Percentiles rank a stretch among this genome's conserved stretches.
phyloP scores from a whole-genome alignment of 1,284 basidiomycete species.

The Vanrija pseudolonga region DNA sequence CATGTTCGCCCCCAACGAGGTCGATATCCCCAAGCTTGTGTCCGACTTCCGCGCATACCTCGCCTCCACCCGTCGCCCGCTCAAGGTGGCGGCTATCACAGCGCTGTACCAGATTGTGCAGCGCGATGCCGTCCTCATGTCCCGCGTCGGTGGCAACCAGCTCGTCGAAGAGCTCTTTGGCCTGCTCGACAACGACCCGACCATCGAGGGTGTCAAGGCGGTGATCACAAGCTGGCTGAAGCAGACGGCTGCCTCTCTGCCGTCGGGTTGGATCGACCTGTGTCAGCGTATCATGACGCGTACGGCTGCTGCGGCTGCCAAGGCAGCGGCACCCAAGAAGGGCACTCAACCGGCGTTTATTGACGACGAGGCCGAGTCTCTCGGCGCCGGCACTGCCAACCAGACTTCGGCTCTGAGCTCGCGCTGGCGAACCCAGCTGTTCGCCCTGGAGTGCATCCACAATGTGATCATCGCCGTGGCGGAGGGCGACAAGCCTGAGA shows the following conservation, averaged over 20 bases:
- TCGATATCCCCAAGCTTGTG: constrained; percentile 74
- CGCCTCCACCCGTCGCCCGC: constrained; percentile 69
- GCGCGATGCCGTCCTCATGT: constrained; percentile 86
- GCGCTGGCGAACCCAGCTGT: constrained; percentile 94
- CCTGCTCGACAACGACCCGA: constrained; percentile 86
- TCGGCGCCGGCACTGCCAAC: constrained; percentile 55
- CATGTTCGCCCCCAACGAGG: constrained; percentile 85
- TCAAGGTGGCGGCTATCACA: constrained; percentile 91
- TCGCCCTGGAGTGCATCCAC: constrained; percentile 89
- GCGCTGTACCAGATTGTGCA: constrained; percentile 96
- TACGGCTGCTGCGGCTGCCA: constrained; percentile 59
- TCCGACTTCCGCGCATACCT: constrained; percentile 69
- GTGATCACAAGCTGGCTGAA: constrained; percentile 94
- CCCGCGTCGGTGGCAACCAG: constrained; percentile 85
- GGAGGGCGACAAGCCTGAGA: constrained; percentile 69
- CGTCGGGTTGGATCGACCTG: constrained; percentile 95
- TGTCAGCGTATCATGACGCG: constrained; percentile 89
- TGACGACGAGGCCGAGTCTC: constrained; percentile 88
- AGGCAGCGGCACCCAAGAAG: constrained; percentile 6
- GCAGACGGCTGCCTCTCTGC: constrained; percentile 88
- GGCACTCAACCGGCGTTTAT: constrained; percentile 48
- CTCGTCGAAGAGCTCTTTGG: constrained; percentile 93
- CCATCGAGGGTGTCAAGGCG: constrained; percentile 87
- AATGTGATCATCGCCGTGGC: constrained; percentile 76
- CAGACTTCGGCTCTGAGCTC: constrained; percentile 59